Evolutionary conservation across 768 basidiomycete genomes (phyloP).

Genomic region (Tubosaeta sp.): DNA sequence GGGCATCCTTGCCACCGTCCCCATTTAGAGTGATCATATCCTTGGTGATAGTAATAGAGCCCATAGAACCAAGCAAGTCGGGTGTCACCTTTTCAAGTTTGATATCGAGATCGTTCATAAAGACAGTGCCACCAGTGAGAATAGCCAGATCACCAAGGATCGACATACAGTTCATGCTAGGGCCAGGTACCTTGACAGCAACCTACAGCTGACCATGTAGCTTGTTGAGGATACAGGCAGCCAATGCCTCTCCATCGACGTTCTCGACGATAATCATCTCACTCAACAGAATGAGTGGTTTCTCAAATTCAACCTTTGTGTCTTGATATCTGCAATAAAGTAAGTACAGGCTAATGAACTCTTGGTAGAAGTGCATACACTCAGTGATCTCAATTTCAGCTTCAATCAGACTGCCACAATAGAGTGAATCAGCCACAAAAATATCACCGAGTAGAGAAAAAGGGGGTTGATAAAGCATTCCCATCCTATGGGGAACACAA

Average conservation of each 20-base stretch:
- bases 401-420: too few species aligned
- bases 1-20: conserved; percentile 71
- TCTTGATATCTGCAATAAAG: conserved; percentile 97
- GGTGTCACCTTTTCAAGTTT: conserved; percentile 88
- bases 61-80: conserved; percentile 35
- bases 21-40: too few species aligned
- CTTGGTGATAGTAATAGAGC: too few species aligned
- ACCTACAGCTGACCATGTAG: conserved; percentile 96
- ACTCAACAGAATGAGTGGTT: conserved; percentile 90
- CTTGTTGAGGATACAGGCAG: conserved; percentile 99
- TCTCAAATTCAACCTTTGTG: conserved; percentile 95
- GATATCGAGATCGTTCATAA: conserved; percentile 94
- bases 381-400: too few species aligned
- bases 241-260: conserved; percentile 95
- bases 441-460: too few species aligned
- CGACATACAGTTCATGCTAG: conserved; percentile 69
- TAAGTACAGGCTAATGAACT: conserved; percentile 88
- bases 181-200: conserved; percentile 72
- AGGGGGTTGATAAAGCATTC: too few species aligned
- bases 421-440: too few species aligned
- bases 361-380: conserved; percentile 94
- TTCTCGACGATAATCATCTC: conserved; percentile 97
- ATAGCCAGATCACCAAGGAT: conserved; percentile 97
- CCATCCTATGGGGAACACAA: too few species aligned
- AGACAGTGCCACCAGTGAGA: conserved; percentile 96